Evolutionary conservation across 768 basidiomycete genomes (phyloP), one percentile per base, ranked within the genome.

Genomic region (Podaxis sp.): DNA sequence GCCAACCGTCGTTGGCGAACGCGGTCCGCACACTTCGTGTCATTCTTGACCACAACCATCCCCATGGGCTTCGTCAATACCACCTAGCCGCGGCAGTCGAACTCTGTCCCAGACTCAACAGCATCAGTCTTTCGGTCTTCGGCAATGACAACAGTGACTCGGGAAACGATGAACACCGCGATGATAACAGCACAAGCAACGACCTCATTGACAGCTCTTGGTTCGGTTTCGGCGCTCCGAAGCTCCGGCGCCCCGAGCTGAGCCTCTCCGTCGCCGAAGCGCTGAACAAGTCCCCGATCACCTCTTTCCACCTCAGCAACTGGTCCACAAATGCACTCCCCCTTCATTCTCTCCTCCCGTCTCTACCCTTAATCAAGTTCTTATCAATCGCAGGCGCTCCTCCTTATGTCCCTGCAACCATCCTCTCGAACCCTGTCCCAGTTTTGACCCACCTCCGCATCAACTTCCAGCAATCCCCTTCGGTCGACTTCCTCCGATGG

Each of bases 11-110:
- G 52, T 79, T 88, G 48, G 79, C 77, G 25, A 79, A 82, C 66
- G 73, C 84, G 1, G 85, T 89, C 51, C 70, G 76, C 35, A 76
- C 77, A 13, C 73, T 91, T 69, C 77, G 76, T 25, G 81, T 82
- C 36, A 76, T 84, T 38, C 67, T 91, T 56, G 90, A 91, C 74
- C 77, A 82, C 67, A 89, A 87, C 66, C 87, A 91, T 62, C 89
- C 86, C 13, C 76, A 72, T 50, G 76, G 79, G 35, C 77, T 90
- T 48, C 74, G 78, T 53, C 81, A 82, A 59, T 73, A 72, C 27
- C 81, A 83, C 18, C 86, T 90, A 68, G 85, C 84, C 25, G 72
- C 73, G 40, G 86, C 83, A 6, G 79, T 89, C 54, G 74, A 76
- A 5, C 70, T 78, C 18, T 90, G 87, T 66, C 85, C 86, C 18